These are phyloP conservation scores for Fusarium devonianum DNA, from an alignment of 2,329 filamentous ascomycete genomes.

Conservation along the genomic window DNA sequence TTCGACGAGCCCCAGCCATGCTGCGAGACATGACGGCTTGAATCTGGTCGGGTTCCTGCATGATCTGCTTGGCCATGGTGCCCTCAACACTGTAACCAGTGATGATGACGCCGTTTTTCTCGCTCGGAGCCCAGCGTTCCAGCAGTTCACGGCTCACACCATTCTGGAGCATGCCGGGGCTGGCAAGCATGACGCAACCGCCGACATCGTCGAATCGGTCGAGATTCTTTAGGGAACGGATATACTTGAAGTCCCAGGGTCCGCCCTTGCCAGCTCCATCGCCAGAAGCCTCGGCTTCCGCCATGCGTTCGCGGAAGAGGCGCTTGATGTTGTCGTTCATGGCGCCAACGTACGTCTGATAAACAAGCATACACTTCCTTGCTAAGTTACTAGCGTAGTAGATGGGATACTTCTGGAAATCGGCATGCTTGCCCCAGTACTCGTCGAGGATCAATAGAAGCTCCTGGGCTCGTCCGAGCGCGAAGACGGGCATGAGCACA, in stretches of 20 bases:
- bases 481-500: conserved; percentile 94
- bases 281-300: conserved; percentile 82
- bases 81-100: conserved; percentile 98
- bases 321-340: conserved; percentile 99
- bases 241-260: conserved; percentile 96
- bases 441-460: conserved; percentile 93
- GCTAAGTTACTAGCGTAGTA: conserved; percentile 98
- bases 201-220: conserved; percentile 97
- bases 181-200: conserved; percentile 95
- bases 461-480: conserved; percentile 91
- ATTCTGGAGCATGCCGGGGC: conserved; percentile 97
- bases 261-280: conserved; percentile 78
- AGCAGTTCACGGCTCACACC: conserved; percentile 92
- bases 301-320: conserved; percentile 91
- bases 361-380: conserved; percentile 97
- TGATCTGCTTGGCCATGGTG: conserved; percentile 95
- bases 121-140: conserved; percentile 94
- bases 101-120: conserved; percentile 97
- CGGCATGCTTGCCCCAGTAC: conserved; percentile 90
- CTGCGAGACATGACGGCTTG: conserved; percentile 88
- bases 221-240: conserved; percentile 88
- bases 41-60: conserved; percentile 94
- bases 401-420: conserved; percentile 90
- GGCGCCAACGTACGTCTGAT: conserved; percentile 95
- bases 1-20: conserved; percentile 67